Percentiles rank a stretch among this genome's conserved stretches.
Evolutionary conservation across 2,329 filamentous ascomycete species (phyloP).

Genomic region (Pyrenochaeta sp.): DNA sequence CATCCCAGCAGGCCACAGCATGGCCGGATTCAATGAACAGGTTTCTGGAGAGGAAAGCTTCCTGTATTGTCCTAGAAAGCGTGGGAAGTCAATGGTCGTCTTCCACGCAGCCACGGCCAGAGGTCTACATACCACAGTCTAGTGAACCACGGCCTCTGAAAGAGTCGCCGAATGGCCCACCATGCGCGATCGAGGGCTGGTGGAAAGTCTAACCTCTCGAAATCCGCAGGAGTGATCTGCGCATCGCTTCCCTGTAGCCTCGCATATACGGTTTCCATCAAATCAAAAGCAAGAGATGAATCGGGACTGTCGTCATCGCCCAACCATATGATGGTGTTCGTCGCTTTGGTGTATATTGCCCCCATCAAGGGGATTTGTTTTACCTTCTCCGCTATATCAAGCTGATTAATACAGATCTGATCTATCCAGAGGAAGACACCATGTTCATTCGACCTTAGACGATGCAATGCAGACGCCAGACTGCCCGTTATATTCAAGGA

Average conservation of each 20-base stretch:
- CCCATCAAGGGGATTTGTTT: slow-evolving; percentile 37
- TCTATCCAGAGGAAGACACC: slow-evolving; percentile 37
- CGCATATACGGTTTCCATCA: slow-evolving; percentile 19
- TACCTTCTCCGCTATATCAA: slow-evolving; percentile 24
- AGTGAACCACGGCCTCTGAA: slow-evolving; percentile 29
- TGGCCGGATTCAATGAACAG: slow-evolving; percentile 28
- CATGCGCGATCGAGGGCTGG: slow-evolving; percentile 13
- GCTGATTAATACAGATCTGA: slow-evolving; percentile 32
- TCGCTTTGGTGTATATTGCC: slow-evolving; percentile 32
- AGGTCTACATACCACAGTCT: no score
- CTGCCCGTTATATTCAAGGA: slow-evolving; percentile 24
- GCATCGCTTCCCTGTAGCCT: slow-evolving; percentile 22
- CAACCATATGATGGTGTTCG: slow-evolving; percentile 39
- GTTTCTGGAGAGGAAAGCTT: slow-evolving; percentile 26
- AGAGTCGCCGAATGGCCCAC: slow-evolving; percentile 22
- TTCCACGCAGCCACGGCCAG: no score
- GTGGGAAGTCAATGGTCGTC: no score
- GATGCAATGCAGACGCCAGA: slow-evolving; percentile 24
- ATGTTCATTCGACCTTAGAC: slow-evolving; percentile 20
- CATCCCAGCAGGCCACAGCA: slow-evolving; percentile 24
- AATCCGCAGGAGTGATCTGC: slow-evolving; percentile 22
- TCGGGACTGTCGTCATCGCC: slow-evolving; percentile 28
- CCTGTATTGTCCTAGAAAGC: slow-evolving; percentile 40
- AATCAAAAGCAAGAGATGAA: slow-evolving; percentile 21
- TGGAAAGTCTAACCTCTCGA: slow-evolving; percentile 24